Evolutionary conservation across 2,329 filamentous ascomycete genomes (phyloP), one percentile per base, ranked within the genome.

Genomic region (Fusarium verticillioides): DNA sequence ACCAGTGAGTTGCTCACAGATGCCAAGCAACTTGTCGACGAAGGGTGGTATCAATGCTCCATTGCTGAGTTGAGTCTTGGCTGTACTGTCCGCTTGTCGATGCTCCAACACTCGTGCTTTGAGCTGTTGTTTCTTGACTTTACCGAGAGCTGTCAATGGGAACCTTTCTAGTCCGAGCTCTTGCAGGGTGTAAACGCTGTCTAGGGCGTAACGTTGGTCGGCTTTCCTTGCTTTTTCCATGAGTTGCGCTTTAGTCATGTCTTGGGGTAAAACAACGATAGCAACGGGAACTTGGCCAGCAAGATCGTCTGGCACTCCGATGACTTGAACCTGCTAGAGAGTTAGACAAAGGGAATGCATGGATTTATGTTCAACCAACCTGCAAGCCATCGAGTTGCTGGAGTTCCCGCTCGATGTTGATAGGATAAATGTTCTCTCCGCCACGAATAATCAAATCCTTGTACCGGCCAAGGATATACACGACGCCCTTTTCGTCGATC

Each of bases 251-350:
- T 84, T 84, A 34, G 81, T 70, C 2, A 76, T 70, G 6, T 75
- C 71, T n/a, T 79, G 42, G 1, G 82, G 79, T 6, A 82, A 66
- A 37, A 78, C 75, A 32, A 86, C 81, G 18, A 87, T 76, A 5
- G 86, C 86, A 19, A 87, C 81, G 1, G 84, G 83, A 7, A 87
- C 81, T 69, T 87, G 85, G 8, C 85, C 85, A 32, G 85, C 84
- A 60, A 85, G 74, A 18, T 83, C 79, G 70, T 87, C 84, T 5
- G 81, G 79, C 4, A 84, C 77, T 13, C 84, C 85, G 18, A 87
- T 79, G 4, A 87, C 83, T 61, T 85, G 81, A 2, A 76, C 80
- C 75, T 83, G 63, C 16, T 3, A 12, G 15, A 18, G 3, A 39
- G 8, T 79, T 66, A 75, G 72, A 16, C 34, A 50, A 26, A 9